Evolutionary conservation across 2,329 filamentous ascomycete species (phyloP).

Genomic region (Pseudogymnoascus verrucosus): DNA sequence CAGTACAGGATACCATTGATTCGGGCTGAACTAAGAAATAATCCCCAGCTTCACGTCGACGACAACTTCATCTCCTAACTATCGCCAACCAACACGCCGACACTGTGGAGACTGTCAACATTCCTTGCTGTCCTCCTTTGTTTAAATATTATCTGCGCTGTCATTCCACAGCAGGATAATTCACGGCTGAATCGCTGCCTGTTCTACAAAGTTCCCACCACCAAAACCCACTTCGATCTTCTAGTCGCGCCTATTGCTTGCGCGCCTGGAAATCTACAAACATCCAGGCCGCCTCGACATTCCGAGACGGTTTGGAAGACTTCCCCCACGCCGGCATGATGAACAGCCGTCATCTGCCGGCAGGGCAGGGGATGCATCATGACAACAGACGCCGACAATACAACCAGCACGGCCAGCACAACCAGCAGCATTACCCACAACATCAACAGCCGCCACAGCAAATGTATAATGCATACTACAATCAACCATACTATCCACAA

Average conservation of each 20-base stretch:
- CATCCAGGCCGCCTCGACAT: conserved; percentile 18
- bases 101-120: not conserved
- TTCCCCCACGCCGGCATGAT: conserved; percentile 63
- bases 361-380: conserved; percentile 51
- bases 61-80: not conserved
- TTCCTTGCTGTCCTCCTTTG: not conserved
- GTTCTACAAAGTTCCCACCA: not conserved
- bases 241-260: not conserved
- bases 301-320: conserved; percentile 20
- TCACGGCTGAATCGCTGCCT: not conserved
- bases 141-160: not conserved
- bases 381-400: conserved; percentile 27
- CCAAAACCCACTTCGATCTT: not conserved
- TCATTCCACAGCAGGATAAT: not conserved
- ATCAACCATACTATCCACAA: conserved; percentile 42
- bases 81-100: not conserved
- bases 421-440: conserved; percentile 19
- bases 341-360: conserved; percentile 69
- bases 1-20: not conserved
- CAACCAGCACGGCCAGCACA: conserved; percentile 19
- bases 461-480: conserved; percentile 48
- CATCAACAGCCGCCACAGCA: conserved; percentile 30
- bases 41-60: not conserved
- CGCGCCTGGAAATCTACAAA: not conserved
- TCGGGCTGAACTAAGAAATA: conserved; percentile 5